phyloP scores from a whole-genome alignment of 2,329 filamentous ascomycete genomes.

The Phaeosphaeria sp. region DNA sequence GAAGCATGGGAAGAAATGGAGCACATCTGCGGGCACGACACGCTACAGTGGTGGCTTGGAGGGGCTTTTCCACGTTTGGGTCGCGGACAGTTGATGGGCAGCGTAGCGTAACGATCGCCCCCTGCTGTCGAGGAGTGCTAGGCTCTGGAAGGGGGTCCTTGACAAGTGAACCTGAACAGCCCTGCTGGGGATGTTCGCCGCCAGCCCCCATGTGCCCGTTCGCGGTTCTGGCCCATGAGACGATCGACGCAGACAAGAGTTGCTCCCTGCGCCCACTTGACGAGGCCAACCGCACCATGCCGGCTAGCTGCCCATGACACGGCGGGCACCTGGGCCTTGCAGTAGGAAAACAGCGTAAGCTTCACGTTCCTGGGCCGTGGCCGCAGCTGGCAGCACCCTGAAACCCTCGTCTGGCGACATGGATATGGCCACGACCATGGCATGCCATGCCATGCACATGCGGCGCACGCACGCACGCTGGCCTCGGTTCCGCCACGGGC shows the following conservation, averaged over 20 bases:
- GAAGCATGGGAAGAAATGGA: slow-evolving; percentile 29
- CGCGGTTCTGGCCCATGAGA: slow-evolving; percentile 45
- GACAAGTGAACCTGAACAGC: slow-evolving; percentile 35
- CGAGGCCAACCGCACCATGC: slow-evolving; percentile 32
- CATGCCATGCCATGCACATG: too few relatives aligned
- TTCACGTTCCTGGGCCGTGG: slow-evolving; percentile 40
- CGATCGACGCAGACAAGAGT: slow-evolving; percentile 37
- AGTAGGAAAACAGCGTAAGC: slow-evolving; percentile 28
- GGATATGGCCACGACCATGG: too few relatives aligned
- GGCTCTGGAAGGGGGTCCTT: slow-evolving; percentile 20
- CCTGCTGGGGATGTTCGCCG: slow-evolving; percentile 37
- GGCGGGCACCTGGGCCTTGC: neutral
- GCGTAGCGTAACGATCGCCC: slow-evolving; percentile 40
- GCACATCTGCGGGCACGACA: slow-evolving; percentile 36
- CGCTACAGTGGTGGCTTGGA: slow-evolving; percentile 33
- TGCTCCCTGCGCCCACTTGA: slow-evolving; percentile 13
- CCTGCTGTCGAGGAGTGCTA: slow-evolving; percentile 32
- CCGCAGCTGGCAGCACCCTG: slow-evolving; percentile 28
- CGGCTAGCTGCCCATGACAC: slow-evolving; percentile 27
- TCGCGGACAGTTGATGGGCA: slow-evolving; percentile 30
- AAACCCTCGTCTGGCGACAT: slow-evolving; percentile 15
- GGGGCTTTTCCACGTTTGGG: slow-evolving; percentile 32
- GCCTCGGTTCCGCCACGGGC: neutral
- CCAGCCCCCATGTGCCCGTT: slow-evolving; percentile 33
- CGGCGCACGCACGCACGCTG: slow-evolving; percentile 12